A percentile compares a stretch with the other conserved stretches of the same genome.
Conservation (phyloP, 179 eudicot genomes). For the Spinacia oleracea region DNA sequence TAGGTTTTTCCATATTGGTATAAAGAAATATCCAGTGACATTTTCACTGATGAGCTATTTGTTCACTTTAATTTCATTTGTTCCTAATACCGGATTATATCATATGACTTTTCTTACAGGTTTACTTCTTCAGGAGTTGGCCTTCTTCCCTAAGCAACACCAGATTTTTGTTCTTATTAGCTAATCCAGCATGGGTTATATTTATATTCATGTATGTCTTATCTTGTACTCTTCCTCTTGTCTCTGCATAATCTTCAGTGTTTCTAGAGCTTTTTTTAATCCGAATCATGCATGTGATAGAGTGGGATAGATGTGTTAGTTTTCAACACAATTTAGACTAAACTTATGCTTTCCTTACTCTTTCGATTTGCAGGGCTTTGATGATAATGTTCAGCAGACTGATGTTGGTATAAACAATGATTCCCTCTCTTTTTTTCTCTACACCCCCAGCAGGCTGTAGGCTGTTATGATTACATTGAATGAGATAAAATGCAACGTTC, state of each 20-base stretch:
- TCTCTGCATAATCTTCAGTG: background rate
- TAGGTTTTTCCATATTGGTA: background rate
- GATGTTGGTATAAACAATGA: no score
- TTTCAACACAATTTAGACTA: background rate
- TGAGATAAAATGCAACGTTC: no score
- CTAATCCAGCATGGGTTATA: conserved; percentile 17
- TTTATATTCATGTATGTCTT: conserved; percentile 15
- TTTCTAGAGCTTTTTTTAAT: no score
- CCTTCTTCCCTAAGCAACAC: conserved; percentile 6
- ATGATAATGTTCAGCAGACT: no score
- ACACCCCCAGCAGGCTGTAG: no score
- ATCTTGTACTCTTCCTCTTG: background rate
- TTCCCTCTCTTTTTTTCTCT: no score
- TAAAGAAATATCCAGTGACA: no score
- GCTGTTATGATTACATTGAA: no score
- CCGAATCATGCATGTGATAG: no score
- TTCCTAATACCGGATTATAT: no score
- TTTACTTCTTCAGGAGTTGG: background rate
- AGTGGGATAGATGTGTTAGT: background rate
- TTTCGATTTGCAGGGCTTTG: no score
- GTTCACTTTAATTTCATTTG: background rate
- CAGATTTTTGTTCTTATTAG: background rate
- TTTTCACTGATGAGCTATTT: background rate
- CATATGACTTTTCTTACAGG: background rate
- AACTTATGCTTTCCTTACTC: background rate